Evolutionary conservation across 1,284 basidiomycete genomes (phyloP).

Genomic region (Trichosporon ovoides): DNA sequence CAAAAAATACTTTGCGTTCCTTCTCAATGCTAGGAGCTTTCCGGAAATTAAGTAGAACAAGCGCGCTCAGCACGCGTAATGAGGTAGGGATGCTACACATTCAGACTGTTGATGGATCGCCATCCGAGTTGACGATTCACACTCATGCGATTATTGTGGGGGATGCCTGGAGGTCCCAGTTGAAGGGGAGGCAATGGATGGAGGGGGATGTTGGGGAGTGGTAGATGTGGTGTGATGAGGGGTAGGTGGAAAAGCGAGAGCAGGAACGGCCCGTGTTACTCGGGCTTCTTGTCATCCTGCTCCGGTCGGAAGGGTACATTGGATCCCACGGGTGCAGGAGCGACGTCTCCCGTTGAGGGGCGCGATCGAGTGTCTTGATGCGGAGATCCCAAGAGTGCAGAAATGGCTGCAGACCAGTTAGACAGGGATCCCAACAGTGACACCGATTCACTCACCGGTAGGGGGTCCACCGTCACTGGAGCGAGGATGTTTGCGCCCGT

Average conservation of each 20-base stretch:
- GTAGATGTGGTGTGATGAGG: not conserved
- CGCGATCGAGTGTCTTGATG: slow-evolving; percentile 30
- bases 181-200: not conserved
- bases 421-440: not conserved
- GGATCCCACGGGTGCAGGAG: not conserved
- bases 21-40: slow-evolving; percentile 2
- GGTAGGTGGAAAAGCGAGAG: not conserved
- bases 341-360: slow-evolving; percentile 20
- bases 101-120: slow-evolving; percentile 2
- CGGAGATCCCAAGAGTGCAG: slow-evolving; percentile 42
- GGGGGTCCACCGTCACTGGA: slow-evolving; percentile 8
- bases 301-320: not conserved
- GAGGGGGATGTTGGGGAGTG: not conserved
- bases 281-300: not conserved
- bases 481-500: slow-evolving; percentile 23
- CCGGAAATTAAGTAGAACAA: not conserved
- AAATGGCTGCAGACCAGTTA: slow-evolving; percentile 28
- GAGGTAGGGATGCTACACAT: slow-evolving; percentile 1
- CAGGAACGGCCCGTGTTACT: not conserved
- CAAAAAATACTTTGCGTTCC: not conserved
- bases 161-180: not conserved
- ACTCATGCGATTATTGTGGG: slow-evolving; percentile 1
- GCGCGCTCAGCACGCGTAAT: slow-evolving; percentile 3
- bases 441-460: slow-evolving; percentile 6
- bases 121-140: not conserved